Evolutionary conservation across 352 stramenopile species (phyloP).

Genomic region (Phytophthora chlamydospora): DNA sequence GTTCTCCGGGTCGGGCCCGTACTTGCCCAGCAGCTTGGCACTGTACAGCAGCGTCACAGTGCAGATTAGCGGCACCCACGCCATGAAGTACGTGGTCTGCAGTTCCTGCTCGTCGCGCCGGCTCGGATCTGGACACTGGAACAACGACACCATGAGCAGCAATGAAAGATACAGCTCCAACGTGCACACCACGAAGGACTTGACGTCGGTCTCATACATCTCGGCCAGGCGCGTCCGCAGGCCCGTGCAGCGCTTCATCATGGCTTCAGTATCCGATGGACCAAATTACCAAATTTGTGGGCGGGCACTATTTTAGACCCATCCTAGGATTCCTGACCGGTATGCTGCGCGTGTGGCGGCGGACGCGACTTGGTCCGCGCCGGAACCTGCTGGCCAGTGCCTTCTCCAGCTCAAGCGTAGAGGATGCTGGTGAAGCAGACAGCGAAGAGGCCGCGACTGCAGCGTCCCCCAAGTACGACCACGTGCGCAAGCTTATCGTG

Average conservation of each 20-base stretch:
- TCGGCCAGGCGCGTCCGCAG: slow-evolving; percentile 13
- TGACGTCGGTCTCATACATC: slow-evolving; percentile 37
- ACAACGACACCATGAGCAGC: slow-evolving; percentile 59
- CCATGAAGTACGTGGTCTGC: slow-evolving; percentile 53
- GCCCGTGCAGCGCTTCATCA: too few species aligned
- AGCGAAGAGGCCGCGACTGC: slow-evolving; percentile 1
- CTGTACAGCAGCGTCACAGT: slow-evolving; percentile 46
- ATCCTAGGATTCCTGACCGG: not conserved
- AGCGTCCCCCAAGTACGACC: slow-evolving; percentile 50
- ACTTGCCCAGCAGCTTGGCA: slow-evolving; percentile 37
- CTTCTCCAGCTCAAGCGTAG: slow-evolving; percentile 19
- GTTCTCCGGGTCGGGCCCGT: slow-evolving; percentile 46
- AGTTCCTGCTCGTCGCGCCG: slow-evolving; percentile 57
- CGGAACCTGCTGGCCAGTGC: slow-evolving; percentile 11
- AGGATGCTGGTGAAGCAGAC: not conserved
- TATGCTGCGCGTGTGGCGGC: slow-evolving; percentile 28
- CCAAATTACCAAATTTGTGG: too few species aligned
- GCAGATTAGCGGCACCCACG: slow-evolving; percentile 52
- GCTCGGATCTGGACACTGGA: slow-evolving; percentile 44
- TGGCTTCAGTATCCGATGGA: too few species aligned
- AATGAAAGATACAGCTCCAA: slow-evolving; percentile 64
- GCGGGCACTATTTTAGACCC: too few species aligned
- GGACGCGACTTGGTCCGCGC: not conserved
- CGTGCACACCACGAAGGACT: slow-evolving; percentile 51
- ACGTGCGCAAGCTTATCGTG: slow-evolving; percentile 83